These are phyloP conservation scores for Leccinum disarticulatum DNA, from an alignment of 768 basidiomycete genomes.

Conservation along the genomic window DNA sequence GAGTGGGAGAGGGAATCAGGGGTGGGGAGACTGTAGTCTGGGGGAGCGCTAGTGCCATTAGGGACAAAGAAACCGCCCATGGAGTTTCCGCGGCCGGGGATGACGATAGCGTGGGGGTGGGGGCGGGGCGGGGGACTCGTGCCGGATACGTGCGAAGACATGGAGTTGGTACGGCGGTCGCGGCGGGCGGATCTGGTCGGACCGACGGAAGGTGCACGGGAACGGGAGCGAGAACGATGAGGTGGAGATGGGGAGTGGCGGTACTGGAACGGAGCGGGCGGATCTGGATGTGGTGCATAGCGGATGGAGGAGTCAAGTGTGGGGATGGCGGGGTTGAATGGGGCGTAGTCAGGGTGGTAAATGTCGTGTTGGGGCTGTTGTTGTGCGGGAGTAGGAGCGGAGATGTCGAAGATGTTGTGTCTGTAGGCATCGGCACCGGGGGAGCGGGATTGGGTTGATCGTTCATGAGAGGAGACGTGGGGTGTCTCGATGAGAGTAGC, in stretches of 20 bases:
- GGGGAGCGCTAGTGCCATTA: constrained; percentile 21
- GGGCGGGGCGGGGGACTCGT: constrained; percentile 43
- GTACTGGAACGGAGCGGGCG: constrained; percentile 23
- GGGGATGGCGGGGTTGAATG: constrained; percentile 52
- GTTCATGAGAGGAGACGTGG: constrained; percentile 38
- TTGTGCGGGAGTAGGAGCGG: constrained; percentile 42
- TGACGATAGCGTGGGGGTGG: constrained; percentile 69
- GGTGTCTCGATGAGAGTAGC: constrained; percentile 52
- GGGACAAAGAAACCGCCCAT: constrained; percentile 36
- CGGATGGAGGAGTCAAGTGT: constrained; percentile 53
- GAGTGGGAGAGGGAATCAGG: constrained; percentile 38
- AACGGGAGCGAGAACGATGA: constrained; percentile 48
- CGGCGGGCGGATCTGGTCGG: constrained; percentile 52
- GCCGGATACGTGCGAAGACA: constrained; percentile 58
- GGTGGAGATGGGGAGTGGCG: constrained; percentile 31
- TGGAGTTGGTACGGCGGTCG: constrained; percentile 56
- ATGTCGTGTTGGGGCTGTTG: constrained; percentile 28
- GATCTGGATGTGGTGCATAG: constrained; percentile 46
- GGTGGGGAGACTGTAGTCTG: constrained; percentile 46
- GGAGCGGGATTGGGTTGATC: constrained; percentile 42
- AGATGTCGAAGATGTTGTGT: constrained; percentile 66
- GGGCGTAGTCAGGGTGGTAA: constrained; percentile 34
- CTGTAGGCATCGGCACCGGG: constrained; percentile 43
- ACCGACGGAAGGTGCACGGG: constrained; percentile 40
- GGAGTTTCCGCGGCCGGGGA: constrained; percentile 45